Base-by-base conservation (phyloP, 192 early-diverging fungal genomes). In the Coemansia nantahalensis region DNA sequence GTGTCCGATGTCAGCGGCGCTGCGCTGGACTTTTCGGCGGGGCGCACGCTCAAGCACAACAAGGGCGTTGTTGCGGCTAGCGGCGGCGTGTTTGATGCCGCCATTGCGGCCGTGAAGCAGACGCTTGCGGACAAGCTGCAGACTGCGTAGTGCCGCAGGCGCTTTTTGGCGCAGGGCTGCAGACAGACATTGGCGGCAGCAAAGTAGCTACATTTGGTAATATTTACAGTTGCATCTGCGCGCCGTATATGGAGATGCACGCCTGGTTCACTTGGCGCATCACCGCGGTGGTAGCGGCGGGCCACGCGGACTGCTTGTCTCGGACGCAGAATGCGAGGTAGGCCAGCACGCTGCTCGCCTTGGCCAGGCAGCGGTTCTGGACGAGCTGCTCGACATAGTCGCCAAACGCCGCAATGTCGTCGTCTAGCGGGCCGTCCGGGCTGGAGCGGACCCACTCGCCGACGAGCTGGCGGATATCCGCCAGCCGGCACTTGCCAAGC, bases 1-100 rank as follows among this genome's bases (percentile, higher is more conserved):
- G 84, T 97, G 4, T 81, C 86, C 11, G 95, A 97, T 59, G 63
- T 95, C 21, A 42, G 83, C 49, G 93, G 93, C 24, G 82, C 88
- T 48, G 80, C 84, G 10, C 79, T 99, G 43, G 92, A 97, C 62
- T 99, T 97, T 53, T 88, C 93, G 15, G 53, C 80, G 16, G 95
- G 95, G 5, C 82, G 94, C 35, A 91, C 86, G 12, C 68, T 99
- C 44, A 78, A 65, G 11, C 75, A 60, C 34, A 97, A 99, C 80
- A 88, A 83, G 63, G 97, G 97, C 11, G 86, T 99, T 8, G 71
- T 99, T 53, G 96, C 91, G 14, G 57, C 84, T 8, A 84, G 83
- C 28, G 83, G 86, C 40, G 73, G 65, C 37, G 82, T 97, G 30
- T 90, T 94, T 68, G 79, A 77, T 12, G 50, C 80, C 41, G 88